Evolutionary conservation across 2,329 filamentous ascomycete species (phyloP).

Genomic region (Hyphodiscus sp.): DNA sequence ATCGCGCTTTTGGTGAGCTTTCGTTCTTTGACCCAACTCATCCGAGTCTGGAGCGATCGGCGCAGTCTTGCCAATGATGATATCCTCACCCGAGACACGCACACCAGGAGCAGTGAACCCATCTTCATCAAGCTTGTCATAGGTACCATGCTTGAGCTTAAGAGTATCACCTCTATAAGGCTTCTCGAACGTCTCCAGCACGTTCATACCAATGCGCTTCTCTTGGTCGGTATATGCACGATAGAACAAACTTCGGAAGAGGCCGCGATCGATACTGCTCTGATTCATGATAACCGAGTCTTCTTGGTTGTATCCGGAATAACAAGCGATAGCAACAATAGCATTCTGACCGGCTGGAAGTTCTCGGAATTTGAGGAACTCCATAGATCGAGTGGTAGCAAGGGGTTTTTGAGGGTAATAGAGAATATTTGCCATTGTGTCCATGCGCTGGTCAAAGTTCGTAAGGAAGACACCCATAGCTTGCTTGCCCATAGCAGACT

Average conservation of each 20-base stretch:
- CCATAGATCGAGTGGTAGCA: slow-evolving; percentile 95
- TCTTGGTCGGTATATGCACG: slow-evolving; percentile 95
- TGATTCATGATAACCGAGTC: slow-evolving; percentile 99
- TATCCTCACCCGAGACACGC: slow-evolving; percentile 93
- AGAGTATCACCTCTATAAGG: slow-evolving; percentile 83
- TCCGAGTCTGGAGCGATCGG: slow-evolving; percentile 89
- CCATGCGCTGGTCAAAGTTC: slow-evolving; percentile 95
- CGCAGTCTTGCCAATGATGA: slow-evolving; percentile 98
- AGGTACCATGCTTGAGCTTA: slow-evolving; percentile 88
- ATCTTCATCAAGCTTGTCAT: slow-evolving; percentile 96
- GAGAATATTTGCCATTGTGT: slow-evolving; percentile 98
- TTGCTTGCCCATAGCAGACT: slow-evolving; percentile 99
- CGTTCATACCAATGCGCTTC: slow-evolving; percentile 89
- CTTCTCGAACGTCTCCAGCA: slow-evolving; percentile 93
- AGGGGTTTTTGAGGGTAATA: slow-evolving; percentile 98
- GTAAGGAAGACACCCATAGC: slow-evolving; percentile 99
- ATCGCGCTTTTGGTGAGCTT: slow-evolving; percentile 86
- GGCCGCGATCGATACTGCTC: slow-evolving; percentile 93
- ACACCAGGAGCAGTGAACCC: slow-evolving; percentile 91
- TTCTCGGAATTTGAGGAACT: slow-evolving; percentile 97
- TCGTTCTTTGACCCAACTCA: slow-evolving; percentile 87
- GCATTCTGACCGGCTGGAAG: slow-evolving; percentile 95
- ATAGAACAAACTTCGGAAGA: slow-evolving; percentile 98
- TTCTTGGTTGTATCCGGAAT: slow-evolving; percentile 99
- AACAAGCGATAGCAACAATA: slow-evolving; percentile 94